These are phyloP conservation scores for Thielaviopsis punctulata DNA, from an alignment of 2,329 filamentous ascomycete species.

Conservation along the genomic window DNA sequence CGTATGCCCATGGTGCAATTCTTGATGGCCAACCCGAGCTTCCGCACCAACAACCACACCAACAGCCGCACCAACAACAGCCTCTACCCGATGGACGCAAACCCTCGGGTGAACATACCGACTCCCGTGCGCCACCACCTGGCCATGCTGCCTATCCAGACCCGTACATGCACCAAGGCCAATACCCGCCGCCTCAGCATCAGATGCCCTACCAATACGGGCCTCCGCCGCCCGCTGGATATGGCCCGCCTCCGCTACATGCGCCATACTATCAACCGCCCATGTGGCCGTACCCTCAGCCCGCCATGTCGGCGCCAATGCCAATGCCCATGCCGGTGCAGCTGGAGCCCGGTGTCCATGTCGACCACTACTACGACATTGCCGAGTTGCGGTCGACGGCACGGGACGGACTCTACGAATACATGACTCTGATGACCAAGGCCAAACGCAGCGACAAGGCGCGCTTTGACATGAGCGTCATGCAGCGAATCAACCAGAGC, in stretches of 20 bases:
- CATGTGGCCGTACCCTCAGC: not conserved
- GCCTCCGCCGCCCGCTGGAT: not conserved
- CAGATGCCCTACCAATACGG: not conserved
- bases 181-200: not conserved
- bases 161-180: not conserved
- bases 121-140: not conserved
- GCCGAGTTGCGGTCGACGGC: not conserved
- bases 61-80: not conserved
- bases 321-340: not conserved
- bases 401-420: not conserved
- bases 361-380: not conserved
- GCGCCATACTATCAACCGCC: not conserved
- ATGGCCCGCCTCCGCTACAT: not conserved
- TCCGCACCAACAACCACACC: not conserved
- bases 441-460: not conserved
- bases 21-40: not conserved
- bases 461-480: not conserved
- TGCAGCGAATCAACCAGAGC: slow-evolving; percentile 1
- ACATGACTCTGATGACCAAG: not conserved
- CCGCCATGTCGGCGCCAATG: not conserved
- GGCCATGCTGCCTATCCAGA: not conserved
- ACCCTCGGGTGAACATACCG: not conserved
- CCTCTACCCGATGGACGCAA: not conserved
- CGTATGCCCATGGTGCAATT: not conserved
- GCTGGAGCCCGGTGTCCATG: not conserved